Percentiles rank a stretch among this genome's conserved stretches.
Evolutionary conservation across 2,329 filamentous ascomycete species (phyloP).

Genomic region (Aspergillus pseudoterreus): DNA sequence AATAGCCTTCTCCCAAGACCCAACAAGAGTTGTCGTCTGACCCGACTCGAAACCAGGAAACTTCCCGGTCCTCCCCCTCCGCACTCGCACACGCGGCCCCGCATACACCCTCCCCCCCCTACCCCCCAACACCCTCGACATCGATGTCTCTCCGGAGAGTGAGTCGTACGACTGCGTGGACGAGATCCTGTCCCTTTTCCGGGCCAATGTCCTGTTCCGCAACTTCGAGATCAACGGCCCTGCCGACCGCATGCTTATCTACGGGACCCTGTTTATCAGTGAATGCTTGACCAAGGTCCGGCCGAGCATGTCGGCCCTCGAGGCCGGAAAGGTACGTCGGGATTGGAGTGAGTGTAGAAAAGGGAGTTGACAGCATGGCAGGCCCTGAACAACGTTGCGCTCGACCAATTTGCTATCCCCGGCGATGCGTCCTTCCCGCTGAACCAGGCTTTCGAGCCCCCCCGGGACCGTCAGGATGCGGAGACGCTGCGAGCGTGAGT

Average conservation of each 20-base stretch:
- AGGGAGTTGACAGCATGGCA: conserved; percentile 48
- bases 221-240: conserved; percentile 99
- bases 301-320: conserved; percentile 63
- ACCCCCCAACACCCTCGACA: conserved; percentile 50
- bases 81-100: conserved; percentile 92
- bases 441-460: conserved; percentile 94
- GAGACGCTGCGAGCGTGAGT: conserved; percentile 81
- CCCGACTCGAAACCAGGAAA: conserved; percentile 58
- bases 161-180: conserved; percentile 96
- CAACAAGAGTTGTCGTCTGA: not conserved
- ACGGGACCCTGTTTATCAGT: conserved; percentile 92
- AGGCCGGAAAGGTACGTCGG: conserved; percentile 58
- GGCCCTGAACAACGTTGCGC: conserved; percentile 83
- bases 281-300: conserved; percentile 87
- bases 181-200: conserved; percentile 87
- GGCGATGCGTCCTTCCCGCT: conserved; percentile 90
- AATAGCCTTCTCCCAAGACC: not conserved
- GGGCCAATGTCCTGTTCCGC: conserved; percentile 97
- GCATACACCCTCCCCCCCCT: conserved; percentile 76
- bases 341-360: not conserved
- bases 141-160: conserved; percentile 69
- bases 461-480: conserved; percentile 80
- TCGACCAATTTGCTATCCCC: conserved; percentile 93
- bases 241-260: conserved; percentile 89
- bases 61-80: conserved; percentile 89